These are phyloP conservation scores for Daldinia concentrica DNA, from an alignment of 495 filamentous ascomycete genomes.

Conservation along the genomic window DNA sequence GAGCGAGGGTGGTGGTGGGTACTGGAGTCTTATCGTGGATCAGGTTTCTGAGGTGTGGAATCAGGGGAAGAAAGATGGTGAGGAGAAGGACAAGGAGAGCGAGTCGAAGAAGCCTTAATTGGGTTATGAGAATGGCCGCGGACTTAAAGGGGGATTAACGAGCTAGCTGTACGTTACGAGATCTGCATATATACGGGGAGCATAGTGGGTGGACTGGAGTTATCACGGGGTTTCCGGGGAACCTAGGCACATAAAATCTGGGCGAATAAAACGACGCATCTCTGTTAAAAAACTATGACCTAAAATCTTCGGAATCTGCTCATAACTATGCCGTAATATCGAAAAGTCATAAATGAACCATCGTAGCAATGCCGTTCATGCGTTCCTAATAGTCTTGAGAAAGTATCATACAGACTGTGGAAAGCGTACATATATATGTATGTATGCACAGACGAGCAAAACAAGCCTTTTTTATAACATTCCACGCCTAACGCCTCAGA, in stretches of 20 bases:
- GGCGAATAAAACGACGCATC: constrained; percentile 21
- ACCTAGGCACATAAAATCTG: background rate
- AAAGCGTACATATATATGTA: background rate
- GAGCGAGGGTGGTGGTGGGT: constrained; percentile 77
- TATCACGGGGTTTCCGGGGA: constrained; percentile 6
- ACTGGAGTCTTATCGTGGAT: constrained; percentile 82
- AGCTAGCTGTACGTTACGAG: constrained; percentile 3
- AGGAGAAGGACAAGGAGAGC: constrained; percentile 43
- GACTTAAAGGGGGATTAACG: background rate
- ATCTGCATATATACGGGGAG: constrained; percentile 17
- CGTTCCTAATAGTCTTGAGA: background rate
- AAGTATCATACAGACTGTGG: background rate
- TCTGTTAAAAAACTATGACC: constrained; percentile 1
- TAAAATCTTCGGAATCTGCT: background rate
- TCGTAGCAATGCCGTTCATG: background rate
- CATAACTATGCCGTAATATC: background rate
- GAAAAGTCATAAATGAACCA: background rate
- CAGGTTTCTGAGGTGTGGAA: constrained; percentile 85
- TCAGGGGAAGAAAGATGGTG: constrained; percentile 48
- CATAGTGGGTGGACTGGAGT: constrained; percentile 21
- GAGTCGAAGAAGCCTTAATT: constrained; percentile 39
- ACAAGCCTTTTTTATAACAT: background rate
- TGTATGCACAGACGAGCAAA: background rate
- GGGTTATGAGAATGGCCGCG: background rate
- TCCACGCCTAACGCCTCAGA: background rate